Percentiles rank a stretch among this genome's conserved stretches.
Conservation (phyloP, 2,329 filamentous ascomycete genomes). For the Fusarium neocosmosporiellum region DNA sequence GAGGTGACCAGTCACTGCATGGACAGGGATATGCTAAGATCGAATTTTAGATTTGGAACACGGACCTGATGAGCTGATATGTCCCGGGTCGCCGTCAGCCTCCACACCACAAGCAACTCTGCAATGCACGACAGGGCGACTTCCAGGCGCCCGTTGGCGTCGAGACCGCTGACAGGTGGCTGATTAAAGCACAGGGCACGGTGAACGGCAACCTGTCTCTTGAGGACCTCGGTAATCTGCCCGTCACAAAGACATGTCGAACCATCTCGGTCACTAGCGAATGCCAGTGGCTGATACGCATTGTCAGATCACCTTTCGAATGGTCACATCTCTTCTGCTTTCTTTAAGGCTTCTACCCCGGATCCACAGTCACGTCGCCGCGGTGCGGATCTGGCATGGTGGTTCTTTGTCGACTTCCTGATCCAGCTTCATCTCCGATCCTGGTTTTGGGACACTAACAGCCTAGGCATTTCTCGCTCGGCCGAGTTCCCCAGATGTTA, state of each 20-base stretch:
- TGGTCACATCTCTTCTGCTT: conserved; percentile 20
- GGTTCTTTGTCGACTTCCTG: conserved; percentile 33
- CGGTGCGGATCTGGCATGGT: conserved; percentile 41
- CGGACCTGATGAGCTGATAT: conserved; percentile 33
- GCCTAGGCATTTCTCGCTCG: conserved; percentile 31
- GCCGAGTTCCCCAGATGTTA: conserved; percentile 41
- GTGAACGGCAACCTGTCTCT: background rate
- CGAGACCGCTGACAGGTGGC: conserved; percentile 29
- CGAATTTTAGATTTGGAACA: conserved; percentile 36
- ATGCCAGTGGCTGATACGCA: conserved; percentile 6
- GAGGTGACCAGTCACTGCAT: conserved; percentile 29
- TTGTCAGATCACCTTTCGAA: conserved; percentile 30
- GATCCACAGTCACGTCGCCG: conserved; percentile 41
- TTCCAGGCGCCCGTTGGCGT: conserved; percentile 32
- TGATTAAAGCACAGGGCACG: conserved; percentile 20
- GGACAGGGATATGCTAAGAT: conserved; percentile 28
- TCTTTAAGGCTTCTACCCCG: conserved; percentile 40
- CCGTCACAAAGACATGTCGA: conserved; percentile 8
- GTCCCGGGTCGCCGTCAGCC: conserved; percentile 22
- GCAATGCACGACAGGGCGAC: conserved; percentile 6
- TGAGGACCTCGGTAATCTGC: conserved; percentile 34
- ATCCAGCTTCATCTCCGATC: conserved; percentile 45
- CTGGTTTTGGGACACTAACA: conserved; percentile 22
- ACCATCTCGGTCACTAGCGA: conserved; percentile 22
- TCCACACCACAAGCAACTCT: conserved; percentile 24